Evolutionary conservation across 108 stramenopile species (phyloP).

Genomic region (Cylindrotheca fusiformis): DNA sequence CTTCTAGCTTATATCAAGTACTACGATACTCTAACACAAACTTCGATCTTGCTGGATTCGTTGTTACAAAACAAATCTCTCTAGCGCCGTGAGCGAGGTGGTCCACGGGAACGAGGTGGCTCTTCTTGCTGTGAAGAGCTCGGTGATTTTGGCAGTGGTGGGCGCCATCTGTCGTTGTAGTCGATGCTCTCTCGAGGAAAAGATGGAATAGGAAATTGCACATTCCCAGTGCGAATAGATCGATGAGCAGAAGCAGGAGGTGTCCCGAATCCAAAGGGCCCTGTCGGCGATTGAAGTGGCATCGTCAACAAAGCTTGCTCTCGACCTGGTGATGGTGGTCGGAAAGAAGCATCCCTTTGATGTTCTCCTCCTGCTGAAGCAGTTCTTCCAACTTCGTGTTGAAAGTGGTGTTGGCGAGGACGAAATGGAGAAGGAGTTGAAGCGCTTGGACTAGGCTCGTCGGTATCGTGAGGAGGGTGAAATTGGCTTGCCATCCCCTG

Average conservation of each 20-base stretch:
- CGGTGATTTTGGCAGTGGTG: slow-evolving; percentile 21
- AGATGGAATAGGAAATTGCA: slow-evolving; percentile 30
- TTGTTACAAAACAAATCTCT: background rate
- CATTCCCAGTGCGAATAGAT: slow-evolving; percentile 11
- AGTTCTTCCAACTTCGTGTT: slow-evolving; percentile 31
- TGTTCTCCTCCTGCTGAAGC: slow-evolving; percentile 25
- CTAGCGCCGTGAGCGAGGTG: slow-evolving; percentile 5
- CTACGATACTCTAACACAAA: background rate
- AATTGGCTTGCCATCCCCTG: slow-evolving; percentile 5
- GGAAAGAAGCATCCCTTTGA: slow-evolving; percentile 5
- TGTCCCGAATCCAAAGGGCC: slow-evolving; percentile 16
- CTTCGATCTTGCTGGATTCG: background rate
- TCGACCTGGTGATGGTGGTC: slow-evolving; percentile 24
- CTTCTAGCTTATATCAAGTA: background rate
- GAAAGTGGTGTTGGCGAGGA: slow-evolving; percentile 19
- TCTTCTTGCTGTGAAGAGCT: slow-evolving; percentile 7
- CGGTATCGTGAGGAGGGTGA: slow-evolving; percentile 7
- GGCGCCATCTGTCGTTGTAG: slow-evolving; percentile 27
- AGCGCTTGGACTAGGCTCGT: background rate
- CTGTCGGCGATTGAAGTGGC: slow-evolving; percentile 34
- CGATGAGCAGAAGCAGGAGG: slow-evolving; percentile 20
- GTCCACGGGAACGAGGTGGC: slow-evolving; percentile 1
- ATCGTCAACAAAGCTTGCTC: slow-evolving; percentile 28
- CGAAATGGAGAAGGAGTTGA: slow-evolving; percentile 25
- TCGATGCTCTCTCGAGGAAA: slow-evolving; percentile 19